Percentiles rank a stretch among this genome's conserved stretches.
These are phyloP conservation scores for Fusarium transvaalense DNA, from an alignment of 2,329 filamentous ascomycete genomes.

Conservation along the genomic window DNA sequence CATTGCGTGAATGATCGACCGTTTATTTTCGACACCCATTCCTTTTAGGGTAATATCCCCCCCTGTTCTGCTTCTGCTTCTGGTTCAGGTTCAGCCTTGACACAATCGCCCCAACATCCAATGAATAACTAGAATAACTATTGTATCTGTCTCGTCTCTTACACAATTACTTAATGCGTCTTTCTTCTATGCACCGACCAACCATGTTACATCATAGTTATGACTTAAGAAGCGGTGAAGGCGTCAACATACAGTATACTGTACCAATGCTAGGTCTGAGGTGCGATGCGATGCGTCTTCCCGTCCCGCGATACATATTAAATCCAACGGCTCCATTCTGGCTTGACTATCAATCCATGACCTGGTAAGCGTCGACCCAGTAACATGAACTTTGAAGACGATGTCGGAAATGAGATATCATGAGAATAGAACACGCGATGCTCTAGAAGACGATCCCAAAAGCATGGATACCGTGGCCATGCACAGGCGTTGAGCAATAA, in stretches of 20 bases:
- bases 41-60: conserved; percentile 2
- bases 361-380: conserved; percentile 43
- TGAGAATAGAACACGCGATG: conserved; percentile 20
- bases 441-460: conserved; percentile 1
- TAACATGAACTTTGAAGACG: conserved; percentile 34
- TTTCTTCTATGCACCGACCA: conserved; percentile 41
- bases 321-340: conserved; percentile 30
- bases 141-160: conserved; percentile 15
- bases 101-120: conserved; percentile 23
- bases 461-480: conserved; percentile 23
- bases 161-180: conserved; percentile 38
- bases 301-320: conserved; percentile 38
- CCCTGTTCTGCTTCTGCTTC: conserved; percentile 2
- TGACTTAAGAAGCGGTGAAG: conserved; percentile 48
- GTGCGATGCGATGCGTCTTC: conserved; percentile 36
- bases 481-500: conserved; percentile 25
- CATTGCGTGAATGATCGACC: conserved; percentile 30
- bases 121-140: conserved; percentile 24
- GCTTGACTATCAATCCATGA: conserved; percentile 9
- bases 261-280: conserved; percentile 24
- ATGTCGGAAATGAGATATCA: conserved; percentile 24
- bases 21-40: conserved; percentile 31
- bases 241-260: conserved; percentile 33
- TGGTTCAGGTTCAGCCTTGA: conserved; percentile 28
- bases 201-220: conserved; percentile 46